Percentiles rank a stretch among this genome's conserved stretches.
phyloP scores from a whole-genome alignment of 1,139 yeast species.

The Candida tropicalis region DNA sequence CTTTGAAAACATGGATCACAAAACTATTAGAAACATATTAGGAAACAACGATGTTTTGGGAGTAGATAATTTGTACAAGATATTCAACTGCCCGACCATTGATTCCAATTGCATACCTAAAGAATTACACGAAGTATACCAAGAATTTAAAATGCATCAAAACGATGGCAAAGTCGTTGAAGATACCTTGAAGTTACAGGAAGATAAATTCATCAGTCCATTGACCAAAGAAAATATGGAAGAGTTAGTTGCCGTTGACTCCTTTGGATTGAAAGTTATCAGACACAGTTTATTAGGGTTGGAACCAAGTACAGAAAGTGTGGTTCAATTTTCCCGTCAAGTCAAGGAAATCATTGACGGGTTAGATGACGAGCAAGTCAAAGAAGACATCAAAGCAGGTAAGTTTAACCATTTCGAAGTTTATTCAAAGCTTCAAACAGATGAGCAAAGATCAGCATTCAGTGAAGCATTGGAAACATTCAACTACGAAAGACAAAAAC shows the following conservation, averaged over 20 bases:
- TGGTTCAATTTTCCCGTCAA: slow-evolving; percentile 18
- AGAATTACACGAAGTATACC: slow-evolving; percentile 35
- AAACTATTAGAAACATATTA: slow-evolving; percentile 43
- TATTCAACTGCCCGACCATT: slow-evolving; percentile 30
- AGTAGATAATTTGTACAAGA: slow-evolving; percentile 54
- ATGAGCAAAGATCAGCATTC: slow-evolving; percentile 57
- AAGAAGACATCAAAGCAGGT: slow-evolving; percentile 11
- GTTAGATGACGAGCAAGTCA: slow-evolving; percentile 30
- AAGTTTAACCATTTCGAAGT: slow-evolving; percentile 62
- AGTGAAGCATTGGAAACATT: slow-evolving; percentile 66
- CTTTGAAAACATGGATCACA: slow-evolving; percentile 7
- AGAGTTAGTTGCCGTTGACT: slow-evolving; percentile 66
- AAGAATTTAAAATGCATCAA: slow-evolving; percentile 18
- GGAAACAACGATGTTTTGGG: slow-evolving; percentile 72
- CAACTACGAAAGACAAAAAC: slow-evolving; percentile 74
- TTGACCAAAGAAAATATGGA: slow-evolving; percentile 54
- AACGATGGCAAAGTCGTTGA: slow-evolving; percentile 19
- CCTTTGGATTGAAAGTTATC: slow-evolving; percentile 79
- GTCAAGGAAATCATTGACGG: slow-evolving; percentile 38
- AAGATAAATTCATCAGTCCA: slow-evolving; percentile 29
- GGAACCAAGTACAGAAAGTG: slow-evolving; percentile 19
- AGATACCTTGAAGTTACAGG: slow-evolving; percentile 29
- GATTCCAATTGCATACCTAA: slow-evolving; percentile 35
- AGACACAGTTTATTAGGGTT: slow-evolving; percentile 79
- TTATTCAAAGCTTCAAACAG: slow-evolving; percentile 51